Evolutionary conservation across 495 filamentous ascomycete species (phyloP).

Genomic region (Aspergillus olivimuriae): DNA sequence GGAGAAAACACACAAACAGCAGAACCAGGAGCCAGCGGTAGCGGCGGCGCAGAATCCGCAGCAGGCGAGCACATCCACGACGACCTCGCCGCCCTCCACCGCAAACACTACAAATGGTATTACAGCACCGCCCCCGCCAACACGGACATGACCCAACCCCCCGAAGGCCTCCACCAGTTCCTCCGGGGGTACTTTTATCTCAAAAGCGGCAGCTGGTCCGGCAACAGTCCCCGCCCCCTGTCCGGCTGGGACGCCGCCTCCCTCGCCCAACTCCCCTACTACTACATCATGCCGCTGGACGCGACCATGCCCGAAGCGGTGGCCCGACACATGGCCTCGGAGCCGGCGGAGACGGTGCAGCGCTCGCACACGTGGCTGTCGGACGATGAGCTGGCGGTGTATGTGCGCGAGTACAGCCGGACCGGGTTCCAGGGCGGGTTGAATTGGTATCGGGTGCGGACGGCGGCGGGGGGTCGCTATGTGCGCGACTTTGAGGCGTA

Average conservation of each 20-base stretch:
- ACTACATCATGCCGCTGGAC: conserved; percentile 61
- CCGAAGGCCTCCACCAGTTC: conserved; percentile 49
- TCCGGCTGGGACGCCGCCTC: conserved; percentile 48
- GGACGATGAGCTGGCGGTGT: conserved; percentile 51
- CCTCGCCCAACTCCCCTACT: conserved; percentile 53
- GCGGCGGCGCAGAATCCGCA: conserved; percentile 24
- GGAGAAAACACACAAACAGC: conserved; percentile 15
- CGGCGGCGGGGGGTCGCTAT: conserved; percentile 34
- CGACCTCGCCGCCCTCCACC: conserved; percentile 43
- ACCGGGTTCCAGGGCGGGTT: conserved; percentile 66
- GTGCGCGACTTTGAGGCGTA: conserved; percentile 51
- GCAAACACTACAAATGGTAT: conserved; percentile 69
- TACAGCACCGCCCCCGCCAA: conserved; percentile 53
- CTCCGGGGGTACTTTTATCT: conserved; percentile 63
- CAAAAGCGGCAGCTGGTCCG: conserved; percentile 55
- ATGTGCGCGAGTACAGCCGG: conserved; percentile 53
- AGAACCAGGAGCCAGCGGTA: conserved; percentile 7
- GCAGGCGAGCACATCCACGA: conserved; percentile 35
- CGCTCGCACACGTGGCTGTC: conserved; percentile 45
- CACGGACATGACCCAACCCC: conserved; percentile 50
- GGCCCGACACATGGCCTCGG: conserved; percentile 43
- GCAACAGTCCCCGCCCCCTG: conserved; percentile 49
- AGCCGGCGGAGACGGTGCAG: conserved; percentile 24
- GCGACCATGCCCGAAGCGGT: conserved; percentile 53
- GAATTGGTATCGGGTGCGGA: conserved; percentile 63